phyloP scores from a whole-genome alignment of 2,329 filamentous ascomycete species.

The Passalora sequoiae region DNA sequence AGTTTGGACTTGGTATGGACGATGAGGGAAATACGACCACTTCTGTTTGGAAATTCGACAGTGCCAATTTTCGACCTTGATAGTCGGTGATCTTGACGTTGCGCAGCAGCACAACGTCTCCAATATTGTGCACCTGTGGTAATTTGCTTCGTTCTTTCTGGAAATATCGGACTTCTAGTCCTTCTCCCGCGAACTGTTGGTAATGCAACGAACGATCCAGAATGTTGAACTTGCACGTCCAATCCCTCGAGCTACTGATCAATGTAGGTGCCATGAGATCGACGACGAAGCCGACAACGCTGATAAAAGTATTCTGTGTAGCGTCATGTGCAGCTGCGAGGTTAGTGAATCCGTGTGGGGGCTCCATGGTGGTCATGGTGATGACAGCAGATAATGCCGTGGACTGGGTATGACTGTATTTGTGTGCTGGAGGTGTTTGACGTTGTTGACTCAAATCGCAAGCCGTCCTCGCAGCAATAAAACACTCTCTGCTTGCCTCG shows the following conservation, averaged over 20 bases:
- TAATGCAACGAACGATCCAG: conserved; percentile 31
- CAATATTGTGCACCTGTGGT: conserved; percentile 42
- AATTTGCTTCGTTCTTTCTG: conserved; percentile 35
- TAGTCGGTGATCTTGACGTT: conserved; percentile 27
- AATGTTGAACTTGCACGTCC: conserved; percentile 35
- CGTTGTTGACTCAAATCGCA: too few relatives aligned
- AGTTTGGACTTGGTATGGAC: conserved; percentile 27
- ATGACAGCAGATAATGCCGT: too few relatives aligned
- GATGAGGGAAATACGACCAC: conserved; percentile 24
- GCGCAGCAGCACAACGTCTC: conserved; percentile 62
- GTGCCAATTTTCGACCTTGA: conserved; percentile 15
- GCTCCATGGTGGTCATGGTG: conserved; percentile 17
- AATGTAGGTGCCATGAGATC: conserved; percentile 54
- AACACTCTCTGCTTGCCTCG: too few relatives aligned
- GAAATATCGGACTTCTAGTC: conserved; percentile 57
- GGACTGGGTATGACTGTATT: neutral
- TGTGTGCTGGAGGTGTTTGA: too few relatives aligned
- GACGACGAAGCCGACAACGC: conserved; percentile 65
- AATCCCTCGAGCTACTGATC: conserved; percentile 44
- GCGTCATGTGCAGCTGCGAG: conserved; percentile 20
- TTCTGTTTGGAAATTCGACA: conserved; percentile 25
- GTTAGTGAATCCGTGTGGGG: conserved; percentile 26
- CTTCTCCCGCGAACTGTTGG: conserved; percentile 17
- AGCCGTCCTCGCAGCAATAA: too few relatives aligned
- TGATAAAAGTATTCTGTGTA: conserved; percentile 38